Percentiles rank a stretch among this genome's conserved stretches.
These are phyloP conservation scores for Bipolaris zeicola DNA, from an alignment of 2,329 filamentous ascomycete species.

Conservation along the genomic window DNA sequence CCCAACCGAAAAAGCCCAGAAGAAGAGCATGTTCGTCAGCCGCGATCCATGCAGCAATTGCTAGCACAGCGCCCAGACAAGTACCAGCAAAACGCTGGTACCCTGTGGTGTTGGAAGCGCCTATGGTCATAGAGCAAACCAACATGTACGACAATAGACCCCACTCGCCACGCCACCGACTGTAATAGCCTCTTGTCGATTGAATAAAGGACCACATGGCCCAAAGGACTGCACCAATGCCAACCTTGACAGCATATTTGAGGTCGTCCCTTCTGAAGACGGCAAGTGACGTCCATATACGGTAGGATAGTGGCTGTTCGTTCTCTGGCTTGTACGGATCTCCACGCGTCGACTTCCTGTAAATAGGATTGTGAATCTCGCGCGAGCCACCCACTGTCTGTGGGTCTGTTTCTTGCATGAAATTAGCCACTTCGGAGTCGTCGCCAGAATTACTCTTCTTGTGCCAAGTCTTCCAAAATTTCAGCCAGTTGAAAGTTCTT, in stretches of 20 bases:
- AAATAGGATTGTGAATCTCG: slow-evolving; percentile 46
- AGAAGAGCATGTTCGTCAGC: slow-evolving; percentile 74
- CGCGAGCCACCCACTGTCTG: slow-evolving; percentile 38
- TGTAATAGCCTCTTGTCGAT: slow-evolving; percentile 77
- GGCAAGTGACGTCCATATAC: slow-evolving; percentile 60
- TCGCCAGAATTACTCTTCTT: slow-evolving; percentile 17
- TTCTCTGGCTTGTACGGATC: slow-evolving; percentile 37
- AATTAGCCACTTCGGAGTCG: slow-evolving; percentile 32
- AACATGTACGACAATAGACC: slow-evolving; percentile 96
- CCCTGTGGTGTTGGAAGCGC: slow-evolving; percentile 92
- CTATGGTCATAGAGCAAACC: slow-evolving; percentile 96
- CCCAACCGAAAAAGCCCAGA: slow-evolving; percentile 80
- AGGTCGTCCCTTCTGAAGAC: slow-evolving; percentile 69
- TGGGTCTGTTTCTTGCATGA: slow-evolving; percentile 34
- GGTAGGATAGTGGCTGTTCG: slow-evolving; percentile 50
- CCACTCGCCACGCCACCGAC: slow-evolving; percentile 94
- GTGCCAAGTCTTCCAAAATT: slow-evolving; percentile 67
- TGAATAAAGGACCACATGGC: slow-evolving; percentile 87
- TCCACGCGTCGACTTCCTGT: slow-evolving; percentile 34
- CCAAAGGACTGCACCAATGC: slow-evolving; percentile 85
- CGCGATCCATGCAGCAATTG: slow-evolving; percentile 77
- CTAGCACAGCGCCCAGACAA: slow-evolving; percentile 75
- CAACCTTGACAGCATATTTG: slow-evolving; percentile 89
- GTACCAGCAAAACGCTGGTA: slow-evolving; percentile 86
- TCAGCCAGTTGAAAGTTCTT: slow-evolving; percentile 83